Evolutionary conservation across 2,329 filamentous ascomycete genomes (phyloP).

Genomic region (Trichoderma polysporum): DNA sequence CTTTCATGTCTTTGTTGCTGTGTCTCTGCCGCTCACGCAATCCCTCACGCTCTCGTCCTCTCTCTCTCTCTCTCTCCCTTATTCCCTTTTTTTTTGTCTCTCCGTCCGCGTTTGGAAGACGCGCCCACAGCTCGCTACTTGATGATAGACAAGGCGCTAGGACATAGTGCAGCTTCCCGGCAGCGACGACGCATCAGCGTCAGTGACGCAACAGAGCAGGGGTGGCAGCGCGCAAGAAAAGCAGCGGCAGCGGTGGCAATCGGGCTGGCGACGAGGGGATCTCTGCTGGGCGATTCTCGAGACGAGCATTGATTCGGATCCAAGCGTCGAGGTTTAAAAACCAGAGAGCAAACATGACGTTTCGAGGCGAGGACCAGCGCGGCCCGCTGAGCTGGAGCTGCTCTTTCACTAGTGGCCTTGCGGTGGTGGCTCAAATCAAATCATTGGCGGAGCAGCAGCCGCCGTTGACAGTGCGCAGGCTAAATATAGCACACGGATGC

Average conservation of each 20-base stretch:
- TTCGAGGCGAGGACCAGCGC: conserved; percentile 10
- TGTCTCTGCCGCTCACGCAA: not conserved
- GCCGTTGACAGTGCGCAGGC: conserved; percentile 9
- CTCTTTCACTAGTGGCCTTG: not conserved
- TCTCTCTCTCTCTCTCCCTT: not conserved
- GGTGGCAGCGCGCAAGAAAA: not conserved
- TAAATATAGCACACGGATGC: not conserved
- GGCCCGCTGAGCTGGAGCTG: not conserved
- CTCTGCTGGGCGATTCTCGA: not conserved
- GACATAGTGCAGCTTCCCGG: conserved; percentile 1
- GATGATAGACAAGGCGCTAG: conserved; percentile 5
- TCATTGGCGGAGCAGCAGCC: conserved; percentile 14
- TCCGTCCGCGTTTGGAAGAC: not conserved
- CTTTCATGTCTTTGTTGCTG: conserved; percentile 28
- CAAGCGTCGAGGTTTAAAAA: not conserved
- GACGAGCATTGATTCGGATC: not conserved
- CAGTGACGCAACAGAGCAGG: not conserved
- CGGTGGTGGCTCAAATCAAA: conserved; percentile 5
- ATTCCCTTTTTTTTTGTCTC: not conserved
- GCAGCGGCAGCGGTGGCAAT: not conserved
- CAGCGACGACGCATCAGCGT: conserved; percentile 6
- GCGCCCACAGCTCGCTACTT: conserved; percentile 6
- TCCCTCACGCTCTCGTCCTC: not conserved
- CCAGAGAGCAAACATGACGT: conserved; percentile 11
- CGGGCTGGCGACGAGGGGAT: not conserved